phyloP scores from a whole-genome alignment of 495 filamentous ascomycete species.

The Hypoxylon rickii region DNA sequence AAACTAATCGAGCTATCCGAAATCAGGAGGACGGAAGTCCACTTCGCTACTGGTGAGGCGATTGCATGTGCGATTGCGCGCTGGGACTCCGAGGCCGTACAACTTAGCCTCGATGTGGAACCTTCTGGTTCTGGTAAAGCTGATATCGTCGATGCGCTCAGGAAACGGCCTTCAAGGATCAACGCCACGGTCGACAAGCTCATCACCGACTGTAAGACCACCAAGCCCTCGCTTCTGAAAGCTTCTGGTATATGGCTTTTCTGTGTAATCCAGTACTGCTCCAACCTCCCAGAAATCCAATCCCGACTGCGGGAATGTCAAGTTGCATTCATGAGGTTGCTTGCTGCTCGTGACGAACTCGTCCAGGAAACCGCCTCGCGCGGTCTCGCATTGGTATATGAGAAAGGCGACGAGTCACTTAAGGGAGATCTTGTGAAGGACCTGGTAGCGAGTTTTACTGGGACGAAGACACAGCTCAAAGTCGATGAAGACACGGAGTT shows the following conservation, averaged over 20 bases:
- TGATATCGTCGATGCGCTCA: conserved; percentile 36
- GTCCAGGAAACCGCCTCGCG: conserved; percentile 94
- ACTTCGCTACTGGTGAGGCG: conserved; percentile 88
- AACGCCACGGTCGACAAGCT: conserved; percentile 65
- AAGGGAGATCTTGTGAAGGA: conserved; percentile 84
- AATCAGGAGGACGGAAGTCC: conserved; percentile 79
- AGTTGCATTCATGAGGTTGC: conserved; percentile 81
- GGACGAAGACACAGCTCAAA: conserved; percentile 69
- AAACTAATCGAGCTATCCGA: conserved; percentile 78
- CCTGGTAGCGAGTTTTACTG: conserved; percentile 85
- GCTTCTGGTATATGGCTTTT: conserved; percentile 92
- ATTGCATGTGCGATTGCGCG: conserved; percentile 74
- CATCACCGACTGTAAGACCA: conserved; percentile 72
- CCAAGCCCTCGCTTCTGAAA: conserved; percentile 85
- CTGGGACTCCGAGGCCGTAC: conserved; percentile 68
- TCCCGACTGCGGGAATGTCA: conserved; percentile 76
- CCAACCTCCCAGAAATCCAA: conserved; percentile 72
- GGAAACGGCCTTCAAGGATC: conserved; percentile 54
- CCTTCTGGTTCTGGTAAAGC: conserved; percentile 42
- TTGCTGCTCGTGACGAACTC: conserved; percentile 86
- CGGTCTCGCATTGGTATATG: conserved; percentile 87
- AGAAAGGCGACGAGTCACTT: conserved; percentile 79
- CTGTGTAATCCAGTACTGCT: conserved; percentile 90
- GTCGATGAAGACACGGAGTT: conserved; percentile 88
- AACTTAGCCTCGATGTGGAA: conserved; percentile 54